These are phyloP conservation scores for Lactarius trivialis DNA, from an alignment of 768 basidiomycete species.

Conservation along the genomic window DNA sequence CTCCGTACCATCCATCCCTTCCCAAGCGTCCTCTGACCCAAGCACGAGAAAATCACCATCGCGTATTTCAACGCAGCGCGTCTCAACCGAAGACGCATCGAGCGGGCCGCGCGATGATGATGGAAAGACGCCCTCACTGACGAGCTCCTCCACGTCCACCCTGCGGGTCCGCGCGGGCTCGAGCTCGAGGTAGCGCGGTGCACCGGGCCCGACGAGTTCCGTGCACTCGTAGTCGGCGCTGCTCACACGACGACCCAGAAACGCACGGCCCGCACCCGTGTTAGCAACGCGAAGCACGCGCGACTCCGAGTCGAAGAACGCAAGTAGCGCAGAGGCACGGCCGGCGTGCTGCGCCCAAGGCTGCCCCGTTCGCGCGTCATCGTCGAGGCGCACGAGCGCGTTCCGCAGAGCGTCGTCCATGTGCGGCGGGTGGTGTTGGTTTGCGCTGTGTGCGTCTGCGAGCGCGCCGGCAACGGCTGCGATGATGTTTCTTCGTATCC, in stretches of 20 bases:
- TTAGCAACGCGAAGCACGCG: conserved; percentile 6
- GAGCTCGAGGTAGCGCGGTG: neutral
- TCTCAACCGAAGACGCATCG: neutral
- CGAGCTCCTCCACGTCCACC: conserved; percentile 5
- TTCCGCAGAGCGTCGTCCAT: conserved; percentile 7
- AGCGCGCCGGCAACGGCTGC: conserved; percentile 5
- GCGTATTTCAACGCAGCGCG: conserved; percentile 8
- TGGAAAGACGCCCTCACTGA: neutral
- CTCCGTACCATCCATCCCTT: neutral
- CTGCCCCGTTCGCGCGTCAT: neutral
- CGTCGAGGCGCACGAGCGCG: neutral
- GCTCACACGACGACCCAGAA: conserved; percentile 5
- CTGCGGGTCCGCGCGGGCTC: neutral
- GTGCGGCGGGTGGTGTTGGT: neutral
- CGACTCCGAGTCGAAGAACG: conserved; percentile 11
- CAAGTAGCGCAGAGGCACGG: conserved; percentile 3
- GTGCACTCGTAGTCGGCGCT: neutral
- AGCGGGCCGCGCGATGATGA: neutral
- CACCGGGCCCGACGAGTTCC: neutral
- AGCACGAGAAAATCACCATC: conserved; percentile 13
- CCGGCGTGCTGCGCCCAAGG: neutral
- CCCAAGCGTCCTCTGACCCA: neutral
- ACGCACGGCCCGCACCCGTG: neutral
- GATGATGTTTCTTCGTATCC: conserved; percentile 6
- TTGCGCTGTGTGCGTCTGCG: neutral